These are phyloP conservation scores for Citrus glauca DNA, from an alignment of 345 rosid genomes.

Conservation along the genomic window DNA sequence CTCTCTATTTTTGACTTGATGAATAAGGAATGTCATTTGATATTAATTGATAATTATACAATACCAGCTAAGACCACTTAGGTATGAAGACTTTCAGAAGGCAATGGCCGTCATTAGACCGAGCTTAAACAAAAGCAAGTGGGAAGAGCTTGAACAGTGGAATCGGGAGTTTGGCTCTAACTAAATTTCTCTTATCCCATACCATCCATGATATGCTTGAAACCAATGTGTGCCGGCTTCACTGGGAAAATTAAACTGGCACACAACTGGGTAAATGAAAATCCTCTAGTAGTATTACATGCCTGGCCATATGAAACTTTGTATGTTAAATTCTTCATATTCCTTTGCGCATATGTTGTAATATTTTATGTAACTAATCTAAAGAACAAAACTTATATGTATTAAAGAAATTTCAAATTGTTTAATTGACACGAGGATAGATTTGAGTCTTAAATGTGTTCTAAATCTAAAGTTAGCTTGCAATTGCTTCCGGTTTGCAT, in stretches of 20 bases:
- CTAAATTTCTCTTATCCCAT: constrained; percentile 11
- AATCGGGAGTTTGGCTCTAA: constrained; percentile 83
- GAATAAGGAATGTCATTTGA: background rate
- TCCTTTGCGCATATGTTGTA: background rate
- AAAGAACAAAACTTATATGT: background rate
- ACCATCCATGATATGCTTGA: background rate
- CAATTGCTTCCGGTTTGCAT: background rate
- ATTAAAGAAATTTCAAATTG: background rate
- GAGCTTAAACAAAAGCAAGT: constrained; percentile 80
- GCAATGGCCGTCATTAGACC: constrained; percentile 89
- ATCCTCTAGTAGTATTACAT: background rate
- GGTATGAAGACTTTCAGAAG: constrained; percentile 69
- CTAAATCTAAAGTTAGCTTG: background rate
- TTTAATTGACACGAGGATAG: background rate
- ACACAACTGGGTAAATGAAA: background rate
- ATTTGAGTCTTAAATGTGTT: background rate
- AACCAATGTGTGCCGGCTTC: background rate
- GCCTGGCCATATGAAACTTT: background rate
- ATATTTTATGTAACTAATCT: background rate
- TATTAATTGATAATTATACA: background rate
- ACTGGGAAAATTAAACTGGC: background rate
- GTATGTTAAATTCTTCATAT: background rate
- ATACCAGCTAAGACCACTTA: constrained; percentile 71
- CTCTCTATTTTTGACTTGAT: background rate
- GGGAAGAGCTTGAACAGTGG: constrained; percentile 94